phyloP scores from a whole-genome alignment of 306 rosid species.

The Oxytropis ochrocephala region DNA sequence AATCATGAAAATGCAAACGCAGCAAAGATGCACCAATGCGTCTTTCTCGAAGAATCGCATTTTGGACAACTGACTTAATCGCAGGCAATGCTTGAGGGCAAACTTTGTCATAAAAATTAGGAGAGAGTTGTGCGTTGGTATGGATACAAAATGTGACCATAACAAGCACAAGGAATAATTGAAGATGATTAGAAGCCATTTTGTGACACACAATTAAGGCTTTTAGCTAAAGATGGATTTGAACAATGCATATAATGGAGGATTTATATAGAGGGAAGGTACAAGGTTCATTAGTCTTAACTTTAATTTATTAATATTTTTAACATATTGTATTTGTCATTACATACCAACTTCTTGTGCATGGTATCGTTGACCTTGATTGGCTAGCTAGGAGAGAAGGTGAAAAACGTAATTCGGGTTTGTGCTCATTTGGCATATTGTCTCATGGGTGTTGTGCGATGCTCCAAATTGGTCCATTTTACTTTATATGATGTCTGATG shows the following conservation, averaged over 20 bases:
- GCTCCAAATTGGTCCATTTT: no score
- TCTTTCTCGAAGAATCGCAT: constrained; percentile 11
- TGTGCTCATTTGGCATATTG: no score
- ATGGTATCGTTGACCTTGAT: background rate
- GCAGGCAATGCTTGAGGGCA: constrained; percentile 31
- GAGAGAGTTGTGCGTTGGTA: constrained; percentile 15
- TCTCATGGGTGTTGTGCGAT: no score
- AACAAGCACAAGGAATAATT: constrained; percentile 8
- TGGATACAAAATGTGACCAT: background rate
- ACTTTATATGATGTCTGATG: no score
- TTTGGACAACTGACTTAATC: constrained; percentile 9
- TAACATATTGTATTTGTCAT: background rate
- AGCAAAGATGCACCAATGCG: constrained; percentile 39
- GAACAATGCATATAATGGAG: background rate
- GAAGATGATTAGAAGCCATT: constrained; percentile 9
- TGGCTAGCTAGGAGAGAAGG: background rate
- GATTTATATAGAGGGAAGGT: constrained; percentile 15
- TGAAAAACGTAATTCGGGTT: no score
- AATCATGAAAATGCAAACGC: constrained; percentile 43
- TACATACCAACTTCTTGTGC: background rate
- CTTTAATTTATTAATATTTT: background rate
- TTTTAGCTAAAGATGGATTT: background rate
- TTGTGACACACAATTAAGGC: background rate
- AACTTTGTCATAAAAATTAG: constrained; percentile 17
- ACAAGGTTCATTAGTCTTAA: background rate